phyloP scores from a whole-genome alignment of 441 rosid genomes.

The Isatis lusitanica region DNA sequence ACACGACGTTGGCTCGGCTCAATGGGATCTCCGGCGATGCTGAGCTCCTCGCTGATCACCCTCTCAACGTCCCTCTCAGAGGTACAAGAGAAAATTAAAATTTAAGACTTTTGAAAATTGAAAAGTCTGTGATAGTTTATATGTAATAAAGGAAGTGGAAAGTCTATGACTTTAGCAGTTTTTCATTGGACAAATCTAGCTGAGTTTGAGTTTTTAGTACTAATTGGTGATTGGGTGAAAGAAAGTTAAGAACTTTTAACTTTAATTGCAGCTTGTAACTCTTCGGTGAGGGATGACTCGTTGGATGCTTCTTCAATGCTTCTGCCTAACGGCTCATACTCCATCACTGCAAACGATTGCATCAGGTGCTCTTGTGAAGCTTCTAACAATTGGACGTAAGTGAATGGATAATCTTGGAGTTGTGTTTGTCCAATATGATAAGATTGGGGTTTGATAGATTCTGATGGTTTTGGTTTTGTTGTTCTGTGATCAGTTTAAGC shows the following conservation, averaged over 20 bases:
- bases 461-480: constrained; percentile 25
- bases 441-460: background rate
- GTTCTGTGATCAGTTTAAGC: constrained; percentile 49
- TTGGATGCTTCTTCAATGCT: constrained; percentile 48
- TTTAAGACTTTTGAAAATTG: background rate
- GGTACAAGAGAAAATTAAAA: constrained; percentile 34
- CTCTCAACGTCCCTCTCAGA: constrained; percentile 79
- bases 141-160: background rate
- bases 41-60: constrained; percentile 49
- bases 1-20: constrained; percentile 38
- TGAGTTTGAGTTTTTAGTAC: background rate
- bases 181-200: background rate
- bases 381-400: constrained; percentile 66
- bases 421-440: background rate
- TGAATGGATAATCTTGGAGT: constrained; percentile 5
- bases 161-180: constrained; percentile 14
- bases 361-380: constrained; percentile 65
- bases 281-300: constrained; percentile 54
- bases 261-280: constrained; percentile 64
- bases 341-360: constrained; percentile 63
- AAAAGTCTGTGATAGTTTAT: constrained; percentile 10
- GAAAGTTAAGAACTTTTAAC: constrained; percentile 1
- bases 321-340: constrained; percentile 55
- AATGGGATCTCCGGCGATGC: constrained; percentile 46
- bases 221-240: background rate